Percentiles rank a stretch among this genome's conserved stretches.
These are phyloP conservation scores for Xylariaceae sp. DNA, from an alignment of 2,329 filamentous ascomycete genomes.

Conservation along the genomic window DNA sequence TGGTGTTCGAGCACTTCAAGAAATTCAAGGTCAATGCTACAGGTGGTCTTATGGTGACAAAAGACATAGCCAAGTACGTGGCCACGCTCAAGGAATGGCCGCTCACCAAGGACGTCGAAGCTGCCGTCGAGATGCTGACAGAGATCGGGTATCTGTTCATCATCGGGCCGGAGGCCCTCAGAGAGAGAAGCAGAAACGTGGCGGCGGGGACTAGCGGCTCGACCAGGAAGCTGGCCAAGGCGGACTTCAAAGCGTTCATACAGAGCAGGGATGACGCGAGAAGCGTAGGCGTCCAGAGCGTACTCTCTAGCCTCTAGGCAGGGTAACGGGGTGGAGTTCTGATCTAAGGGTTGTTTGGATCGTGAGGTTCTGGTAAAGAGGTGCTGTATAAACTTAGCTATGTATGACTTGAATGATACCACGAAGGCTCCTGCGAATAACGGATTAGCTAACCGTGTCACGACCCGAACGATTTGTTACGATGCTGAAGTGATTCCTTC, in stretches of 20 bases:
- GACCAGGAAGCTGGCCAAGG: slow-evolving; percentile 56
- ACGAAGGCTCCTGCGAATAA: too few species aligned
- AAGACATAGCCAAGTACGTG: slow-evolving; percentile 92
- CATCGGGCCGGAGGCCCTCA: slow-evolving; percentile 74
- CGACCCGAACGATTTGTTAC: too few species aligned
- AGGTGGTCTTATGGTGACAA: slow-evolving; percentile 89
- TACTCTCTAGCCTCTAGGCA: slow-evolving; percentile 59
- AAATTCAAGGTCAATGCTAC: slow-evolving; percentile 91
- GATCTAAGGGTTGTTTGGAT: too few species aligned
- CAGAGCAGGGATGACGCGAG: slow-evolving; percentile 78
- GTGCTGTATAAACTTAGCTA: too few species aligned
- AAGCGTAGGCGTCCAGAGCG: slow-evolving; percentile 76
- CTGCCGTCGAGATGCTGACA: slow-evolving; percentile 76
- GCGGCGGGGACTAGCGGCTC: slow-evolving; percentile 34
- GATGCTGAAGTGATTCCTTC: too few species aligned
- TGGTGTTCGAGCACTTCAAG: slow-evolving; percentile 90
- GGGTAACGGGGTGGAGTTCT: too few species aligned
- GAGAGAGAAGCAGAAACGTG: slow-evolving; percentile 63
- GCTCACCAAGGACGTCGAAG: slow-evolving; percentile 62
- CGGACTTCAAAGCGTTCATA: slow-evolving; percentile 79
- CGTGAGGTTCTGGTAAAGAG: too few species aligned
- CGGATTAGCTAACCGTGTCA: too few species aligned
- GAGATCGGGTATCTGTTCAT: slow-evolving; percentile 97
- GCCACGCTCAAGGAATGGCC: slow-evolving; percentile 82
- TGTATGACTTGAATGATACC: too few species aligned